Evolutionary conservation across 2,329 filamentous ascomycete species (phyloP).

Genomic region (Penicillium italicum): DNA sequence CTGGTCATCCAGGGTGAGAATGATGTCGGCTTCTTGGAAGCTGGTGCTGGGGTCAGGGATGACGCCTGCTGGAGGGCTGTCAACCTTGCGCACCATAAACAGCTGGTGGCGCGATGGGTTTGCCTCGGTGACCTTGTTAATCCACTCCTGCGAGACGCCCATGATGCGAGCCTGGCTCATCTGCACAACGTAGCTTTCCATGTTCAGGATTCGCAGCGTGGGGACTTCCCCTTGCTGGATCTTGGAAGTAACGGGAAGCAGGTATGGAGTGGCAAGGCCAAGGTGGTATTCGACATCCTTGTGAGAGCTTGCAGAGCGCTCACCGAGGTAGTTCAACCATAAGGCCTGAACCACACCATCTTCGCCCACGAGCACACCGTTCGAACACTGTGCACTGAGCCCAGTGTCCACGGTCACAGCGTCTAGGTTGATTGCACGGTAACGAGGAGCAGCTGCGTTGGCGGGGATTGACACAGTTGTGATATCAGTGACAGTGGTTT

Average conservation of each 20-base stretch:
- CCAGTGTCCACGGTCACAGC: slow-evolving; percentile 96
- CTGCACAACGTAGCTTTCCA: slow-evolving; percentile 90
- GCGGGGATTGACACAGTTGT: slow-evolving; percentile 95
- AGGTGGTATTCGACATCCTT: slow-evolving; percentile 97
- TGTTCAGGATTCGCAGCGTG: slow-evolving; percentile 82
- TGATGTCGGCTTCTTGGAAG: slow-evolving; percentile 84
- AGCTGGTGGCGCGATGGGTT: slow-evolving; percentile 93
- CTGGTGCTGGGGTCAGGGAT: slow-evolving; percentile 49
- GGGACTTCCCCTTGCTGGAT: slow-evolving; percentile 77
- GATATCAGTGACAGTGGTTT: slow-evolving; percentile 94
- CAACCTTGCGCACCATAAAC: slow-evolving; percentile 95
- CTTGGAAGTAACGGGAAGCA: slow-evolving; percentile 82
- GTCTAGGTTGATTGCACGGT: slow-evolving; percentile 91
- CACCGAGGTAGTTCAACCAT: slow-evolving; percentile 95
- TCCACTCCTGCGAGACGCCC: slow-evolving; percentile 96
- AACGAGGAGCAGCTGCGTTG: slow-evolving; percentile 84
- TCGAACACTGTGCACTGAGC: slow-evolving; percentile 85
- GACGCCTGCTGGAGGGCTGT: slow-evolving; percentile 54
- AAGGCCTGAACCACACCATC: slow-evolving; percentile 91
- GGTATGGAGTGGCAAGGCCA: slow-evolving; percentile 79
- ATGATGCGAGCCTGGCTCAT: slow-evolving; percentile 97
- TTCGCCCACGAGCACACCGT: slow-evolving; percentile 83
- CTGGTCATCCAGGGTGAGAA: slow-evolving; percentile 84
- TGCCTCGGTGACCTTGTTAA: slow-evolving; percentile 78
- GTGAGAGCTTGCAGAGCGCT: slow-evolving; percentile 71